phyloP scores from a whole-genome alignment of 805 yeast genomes.

The Teunomyces kruisii region DNA sequence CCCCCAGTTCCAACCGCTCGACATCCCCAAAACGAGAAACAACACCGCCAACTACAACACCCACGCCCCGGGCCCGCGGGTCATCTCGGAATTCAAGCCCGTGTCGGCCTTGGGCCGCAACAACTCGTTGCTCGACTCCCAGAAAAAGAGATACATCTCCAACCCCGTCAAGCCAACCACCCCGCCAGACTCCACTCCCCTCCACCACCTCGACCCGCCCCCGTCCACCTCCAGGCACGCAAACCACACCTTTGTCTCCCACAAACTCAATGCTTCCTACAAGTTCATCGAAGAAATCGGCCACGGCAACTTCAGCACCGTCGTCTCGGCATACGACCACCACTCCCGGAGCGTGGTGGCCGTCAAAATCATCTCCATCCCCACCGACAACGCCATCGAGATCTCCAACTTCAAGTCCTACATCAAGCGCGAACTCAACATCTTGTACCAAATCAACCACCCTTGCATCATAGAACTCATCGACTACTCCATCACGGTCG shows the following conservation, averaged over 20 bases:
- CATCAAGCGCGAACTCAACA: slow-evolving; percentile 64
- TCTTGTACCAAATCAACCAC: slow-evolving; percentile 56
- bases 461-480: slow-evolving; percentile 68
- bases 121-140: slow-evolving; percentile 13
- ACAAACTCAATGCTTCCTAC: slow-evolving; percentile 8
- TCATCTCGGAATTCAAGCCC: slow-evolving; percentile 40
- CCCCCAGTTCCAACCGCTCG: slow-evolving; percentile 3
- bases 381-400: slow-evolving; percentile 31
- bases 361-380: slow-evolving; percentile 59
- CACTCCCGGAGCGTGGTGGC: slow-evolving; percentile 47
- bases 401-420: slow-evolving; percentile 33
- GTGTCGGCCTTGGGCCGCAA: slow-evolving; percentile 16
- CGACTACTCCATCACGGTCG: slow-evolving; percentile 44
- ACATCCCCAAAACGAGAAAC: slow-evolving; percentile 5
- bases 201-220: not conserved
- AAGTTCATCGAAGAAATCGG: slow-evolving; percentile 48
- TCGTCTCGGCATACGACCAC: slow-evolving; percentile 43
- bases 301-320: slow-evolving; percentile 67
- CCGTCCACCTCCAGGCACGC: slow-evolving; percentile 3
- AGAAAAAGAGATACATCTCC: slow-evolving; percentile 20
- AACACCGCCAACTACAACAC: not conserved
- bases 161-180: slow-evolving; percentile 17
- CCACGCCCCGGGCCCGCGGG: slow-evolving; percentile 16
- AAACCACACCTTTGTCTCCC: slow-evolving; percentile 10
- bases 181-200: slow-evolving; percentile 4